phyloP scores from a whole-genome alignment of 352 stramenopile species.

The Thraustochytrium sp. region DNA sequence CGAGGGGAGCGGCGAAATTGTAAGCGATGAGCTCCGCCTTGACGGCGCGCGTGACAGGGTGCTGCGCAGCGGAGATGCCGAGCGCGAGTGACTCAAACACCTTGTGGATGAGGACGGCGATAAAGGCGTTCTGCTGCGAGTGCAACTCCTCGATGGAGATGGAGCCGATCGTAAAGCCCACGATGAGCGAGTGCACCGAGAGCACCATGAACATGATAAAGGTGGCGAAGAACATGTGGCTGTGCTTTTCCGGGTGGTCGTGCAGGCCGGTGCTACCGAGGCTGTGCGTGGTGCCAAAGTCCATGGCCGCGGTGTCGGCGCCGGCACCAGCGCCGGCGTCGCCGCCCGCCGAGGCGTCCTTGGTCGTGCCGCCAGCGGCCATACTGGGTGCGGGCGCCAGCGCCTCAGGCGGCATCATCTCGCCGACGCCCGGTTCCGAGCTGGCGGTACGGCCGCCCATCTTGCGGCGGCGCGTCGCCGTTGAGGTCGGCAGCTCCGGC shows the following conservation, averaged over 20 bases:
- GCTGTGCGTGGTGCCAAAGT: no score
- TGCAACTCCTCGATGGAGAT: neutral
- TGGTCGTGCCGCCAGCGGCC: no score
- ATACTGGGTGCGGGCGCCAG: no score
- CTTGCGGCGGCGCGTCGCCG: no score
- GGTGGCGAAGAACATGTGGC: slow-evolving; percentile 32
- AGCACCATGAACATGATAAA: slow-evolving; percentile 41
- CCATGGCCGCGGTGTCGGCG: neutral
- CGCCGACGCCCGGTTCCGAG: no score
- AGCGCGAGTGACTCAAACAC: slow-evolving; percentile 32
- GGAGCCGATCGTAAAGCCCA: slow-evolving; percentile 20
- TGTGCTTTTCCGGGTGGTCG: slow-evolving; percentile 33
- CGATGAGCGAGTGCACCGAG: slow-evolving; percentile 27
- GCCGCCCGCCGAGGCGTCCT: no score
- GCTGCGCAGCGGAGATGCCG: neutral
- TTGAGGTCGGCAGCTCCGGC: no score
- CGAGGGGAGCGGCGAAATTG: slow-evolving; percentile 5
- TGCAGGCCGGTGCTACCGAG: neutral
- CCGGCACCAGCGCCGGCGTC: neutral
- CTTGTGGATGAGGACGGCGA: slow-evolving; percentile 26
- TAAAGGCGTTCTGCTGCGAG: neutral
- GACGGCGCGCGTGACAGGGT: neutral
- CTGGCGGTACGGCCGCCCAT: no score
- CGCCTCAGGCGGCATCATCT: no score
- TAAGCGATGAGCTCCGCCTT: neutral